Percentiles rank a stretch among this genome's conserved stretches.
Evolutionary conservation across 2,329 filamentous ascomycete species (phyloP).

Genomic region (Myriosclerotinia scirpicola): DNA sequence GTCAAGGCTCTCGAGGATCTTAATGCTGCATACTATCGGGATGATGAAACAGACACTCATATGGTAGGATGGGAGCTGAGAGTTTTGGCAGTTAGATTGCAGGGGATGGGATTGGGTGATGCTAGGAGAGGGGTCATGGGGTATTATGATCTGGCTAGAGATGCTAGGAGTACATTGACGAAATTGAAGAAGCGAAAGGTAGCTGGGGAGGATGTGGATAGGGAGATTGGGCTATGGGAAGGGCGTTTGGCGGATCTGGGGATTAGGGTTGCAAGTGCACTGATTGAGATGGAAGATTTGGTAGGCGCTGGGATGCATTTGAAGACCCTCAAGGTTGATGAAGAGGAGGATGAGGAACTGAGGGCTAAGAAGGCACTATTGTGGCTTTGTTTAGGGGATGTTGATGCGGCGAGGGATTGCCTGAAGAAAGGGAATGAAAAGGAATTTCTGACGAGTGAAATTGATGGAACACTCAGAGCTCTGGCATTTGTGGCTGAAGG

Average conservation of each 20-base stretch:
- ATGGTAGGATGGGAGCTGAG: conserved; percentile 87
- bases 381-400: conserved; percentile 76
- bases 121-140: conserved; percentile 81
- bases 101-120: conserved; percentile 84
- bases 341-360: conserved; percentile 42
- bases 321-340: conserved; percentile 49
- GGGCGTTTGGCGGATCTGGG: conserved; percentile 73
- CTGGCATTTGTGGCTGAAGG: conserved; percentile 78
- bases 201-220: conserved; percentile 21
- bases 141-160: conserved; percentile 82
- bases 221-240: conserved; percentile 65
- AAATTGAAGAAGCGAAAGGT: conserved; percentile 44
- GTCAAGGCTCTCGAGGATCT: conserved; percentile 64
- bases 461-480: conserved; percentile 58
- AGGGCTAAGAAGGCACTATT: conserved; percentile 60
- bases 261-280: conserved; percentile 60
- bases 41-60: conserved; percentile 55
- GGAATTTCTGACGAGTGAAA: conserved; percentile 37
- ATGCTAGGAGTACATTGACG: conserved; percentile 64
- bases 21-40: conserved; percentile 56
- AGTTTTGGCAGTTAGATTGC: conserved; percentile 77
- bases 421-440: conserved; percentile 41
- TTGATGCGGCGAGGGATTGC: conserved; percentile 62
- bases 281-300: conserved; percentile 86
- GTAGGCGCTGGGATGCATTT: conserved; percentile 77